Evolutionary conservation across 1,139 yeast species (phyloP), one percentile per base, ranked within the genome.

Genomic region (Geotrichum australiense): DNA sequence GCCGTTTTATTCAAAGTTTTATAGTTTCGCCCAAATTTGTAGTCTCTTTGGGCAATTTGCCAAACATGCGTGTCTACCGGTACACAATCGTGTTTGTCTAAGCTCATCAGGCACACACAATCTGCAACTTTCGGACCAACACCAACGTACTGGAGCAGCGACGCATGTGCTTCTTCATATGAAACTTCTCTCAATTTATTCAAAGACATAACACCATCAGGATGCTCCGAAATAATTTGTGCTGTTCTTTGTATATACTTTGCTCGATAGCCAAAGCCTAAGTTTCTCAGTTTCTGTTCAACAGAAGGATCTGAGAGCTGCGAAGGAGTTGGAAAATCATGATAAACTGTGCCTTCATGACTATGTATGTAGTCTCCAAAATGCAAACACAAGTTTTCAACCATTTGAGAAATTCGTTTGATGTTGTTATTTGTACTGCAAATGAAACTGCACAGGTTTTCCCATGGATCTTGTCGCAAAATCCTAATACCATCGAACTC

Each of bases 41-140:
- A 91, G 58, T 85, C 94, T 42, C 94, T 68, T 42, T 76, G 73
- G 0, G 96, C 96, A 42, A 91, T 84, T 56, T 89, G 87, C 67
- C 81, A 83, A n/a, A 91, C 94, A 57, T 91, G 99, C 0, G 97
- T 93, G 59, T 91, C 99, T 1, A 91, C 86, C 0, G 99, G 99
- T 1, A 91, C 96, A 11, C 86, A 74, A 45, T 81, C 86, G 54
- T 82, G 87, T 63, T 87, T 83, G 53, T 83, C 93, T 40, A 93
- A 66, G 1, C 96, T 83, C 96, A 91, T 89, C 30, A 91, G 66
- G 51, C 94, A 81, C 50, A 81, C 84, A 59, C 99, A 91, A 55
- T 93, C 98, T 0, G 99, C 96, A 1, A 91, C 98, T 62, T 91
- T 91, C 0, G 98, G 97, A 0, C 99, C 99, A 0, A 93, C 96